A percentile compares a stretch with the other conserved stretches of the same genome.
These are phyloP conservation scores for Penicillium subrubescens DNA, from an alignment of 495 filamentous ascomycete species.

Conservation along the genomic window DNA sequence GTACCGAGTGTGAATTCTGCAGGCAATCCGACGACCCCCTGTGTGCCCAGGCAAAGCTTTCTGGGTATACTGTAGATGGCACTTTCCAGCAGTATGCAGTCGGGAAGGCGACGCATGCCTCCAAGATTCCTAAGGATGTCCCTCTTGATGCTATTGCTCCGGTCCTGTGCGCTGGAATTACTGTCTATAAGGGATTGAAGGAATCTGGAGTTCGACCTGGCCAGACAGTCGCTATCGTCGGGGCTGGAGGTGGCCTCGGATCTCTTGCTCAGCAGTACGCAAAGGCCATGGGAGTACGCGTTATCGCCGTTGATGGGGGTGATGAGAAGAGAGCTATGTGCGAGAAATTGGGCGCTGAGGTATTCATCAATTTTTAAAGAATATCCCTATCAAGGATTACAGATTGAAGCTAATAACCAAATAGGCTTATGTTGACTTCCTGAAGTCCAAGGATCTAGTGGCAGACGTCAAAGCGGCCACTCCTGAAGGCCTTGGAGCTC, in stretches of 20 bases:
- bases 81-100: slow-evolving; percentile 92
- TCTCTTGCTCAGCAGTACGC: slow-evolving; percentile 83
- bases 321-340: slow-evolving; percentile 74
- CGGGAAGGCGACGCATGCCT: slow-evolving; percentile 80
- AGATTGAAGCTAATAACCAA: slow-evolving; percentile 1
- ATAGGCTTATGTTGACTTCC: slow-evolving; percentile 73
- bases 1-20: slow-evolving; percentile 80
- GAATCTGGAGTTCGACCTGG: slow-evolving; percentile 67
- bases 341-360: slow-evolving; percentile 60
- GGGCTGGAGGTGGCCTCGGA: slow-evolving; percentile 83
- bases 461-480: slow-evolving; percentile 76
- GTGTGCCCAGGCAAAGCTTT: slow-evolving; percentile 70
- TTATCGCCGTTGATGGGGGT: slow-evolving; percentile 76
- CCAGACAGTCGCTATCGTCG: slow-evolving; percentile 79
- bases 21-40: slow-evolving; percentile 74
- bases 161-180: slow-evolving; percentile 83
- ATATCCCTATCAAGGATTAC: too few relatives aligned
- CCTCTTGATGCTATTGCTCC: slow-evolving; percentile 78
- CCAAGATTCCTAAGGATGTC: slow-evolving; percentile 73
- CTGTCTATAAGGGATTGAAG: slow-evolving; percentile 89
- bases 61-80: slow-evolving; percentile 90
- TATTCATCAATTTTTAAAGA: background rate
- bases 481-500: slow-evolving; percentile 76
- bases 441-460: slow-evolving; percentile 68
- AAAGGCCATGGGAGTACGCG: slow-evolving; percentile 77